Evolutionary conservation across 1,284 basidiomycete species (phyloP).

Genomic region (Schizophyllum amplum): DNA sequence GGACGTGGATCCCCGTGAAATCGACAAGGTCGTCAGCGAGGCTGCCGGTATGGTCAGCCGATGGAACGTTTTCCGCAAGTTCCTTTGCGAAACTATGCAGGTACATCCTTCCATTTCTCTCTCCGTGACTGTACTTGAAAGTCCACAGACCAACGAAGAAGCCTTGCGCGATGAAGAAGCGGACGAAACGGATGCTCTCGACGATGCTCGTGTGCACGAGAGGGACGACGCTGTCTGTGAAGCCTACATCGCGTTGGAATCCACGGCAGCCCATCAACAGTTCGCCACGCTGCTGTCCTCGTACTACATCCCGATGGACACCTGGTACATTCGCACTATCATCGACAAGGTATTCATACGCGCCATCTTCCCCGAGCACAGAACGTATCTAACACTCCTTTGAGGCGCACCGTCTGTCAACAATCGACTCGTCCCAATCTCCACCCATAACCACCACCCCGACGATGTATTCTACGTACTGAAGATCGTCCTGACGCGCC

Average conservation of each 20-base stretch:
- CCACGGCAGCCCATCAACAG: conserved; percentile 46
- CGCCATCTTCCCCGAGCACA: conserved; percentile 1
- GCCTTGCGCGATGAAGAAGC: neutral
- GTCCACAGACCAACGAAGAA: conserved; percentile 13
- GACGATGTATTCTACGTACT: conserved; percentile 94
- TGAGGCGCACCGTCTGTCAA: conserved; percentile 62
- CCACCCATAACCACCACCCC: conserved; percentile 67
- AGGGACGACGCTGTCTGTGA: conserved; percentile 1
- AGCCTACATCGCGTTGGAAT: conserved; percentile 27
- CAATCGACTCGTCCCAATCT: conserved; percentile 56
- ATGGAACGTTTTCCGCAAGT: conserved; percentile 89
- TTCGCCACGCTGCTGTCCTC: conserved; percentile 65
- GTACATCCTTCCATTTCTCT: too few relatives aligned
- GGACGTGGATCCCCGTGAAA: conserved; percentile 75
- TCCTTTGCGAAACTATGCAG: conserved; percentile 67
- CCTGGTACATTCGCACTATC: conserved; percentile 85
- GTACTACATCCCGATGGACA: conserved; percentile 84
- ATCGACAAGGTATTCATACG: conserved; percentile 68
- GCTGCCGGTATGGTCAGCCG: conserved; percentile 83
- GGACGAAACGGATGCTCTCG: conserved; percentile 7
- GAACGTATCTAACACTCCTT: conserved; percentile 8
- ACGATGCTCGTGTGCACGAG: conserved; percentile 7
- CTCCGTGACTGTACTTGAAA: too few relatives aligned
- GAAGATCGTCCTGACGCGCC: conserved; percentile 71
- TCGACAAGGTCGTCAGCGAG: conserved; percentile 85